Evolutionary conservation across 441 rosid genomes (phyloP).

Genomic region (Geranium incanum): DNA sequence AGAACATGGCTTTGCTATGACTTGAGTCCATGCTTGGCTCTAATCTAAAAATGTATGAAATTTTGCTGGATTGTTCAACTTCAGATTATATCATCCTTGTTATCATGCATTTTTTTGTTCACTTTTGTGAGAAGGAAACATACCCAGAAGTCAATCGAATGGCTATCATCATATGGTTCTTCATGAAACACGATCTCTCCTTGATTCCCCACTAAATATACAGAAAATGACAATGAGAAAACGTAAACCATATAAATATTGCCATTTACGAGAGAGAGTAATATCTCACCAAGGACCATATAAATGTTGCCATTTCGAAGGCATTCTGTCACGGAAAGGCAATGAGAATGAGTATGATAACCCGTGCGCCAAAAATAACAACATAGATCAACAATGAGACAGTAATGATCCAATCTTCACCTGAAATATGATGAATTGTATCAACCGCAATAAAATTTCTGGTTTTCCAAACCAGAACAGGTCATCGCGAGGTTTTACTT

Average conservation of each 20-base stretch:
- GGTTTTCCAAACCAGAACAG: constrained; percentile 96
- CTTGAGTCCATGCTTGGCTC: no score
- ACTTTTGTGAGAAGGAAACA: constrained; percentile 15
- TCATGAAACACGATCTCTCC: constrained; percentile 87
- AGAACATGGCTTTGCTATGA: no score
- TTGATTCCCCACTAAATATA: constrained; percentile 68
- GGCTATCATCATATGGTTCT: constrained; percentile 63
- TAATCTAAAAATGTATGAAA: no score
- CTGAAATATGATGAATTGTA: constrained; percentile 91
- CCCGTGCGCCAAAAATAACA: constrained; percentile 1
- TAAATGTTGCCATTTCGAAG: constrained; percentile 92
- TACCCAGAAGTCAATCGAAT: constrained; percentile 76
- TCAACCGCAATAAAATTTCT: constrained; percentile 56
- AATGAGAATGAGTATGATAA: not conserved
- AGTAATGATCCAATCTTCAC: constrained; percentile 22
- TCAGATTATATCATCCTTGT: no score
- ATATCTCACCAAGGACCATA: constrained; percentile 78
- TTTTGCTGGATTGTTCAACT: no score
- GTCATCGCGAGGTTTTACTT: constrained; percentile 83
- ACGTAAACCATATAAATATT: constrained; percentile 57
- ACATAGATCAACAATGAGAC: not conserved
- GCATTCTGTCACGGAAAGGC: constrained; percentile 57
- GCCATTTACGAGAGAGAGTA: constrained; percentile 24
- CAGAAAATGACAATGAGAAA: not conserved
- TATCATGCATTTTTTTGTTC: no score